phyloP scores from a whole-genome alignment of 2,329 filamentous ascomycete genomes.

The Myriosclerotinia duriaeana region DNA sequence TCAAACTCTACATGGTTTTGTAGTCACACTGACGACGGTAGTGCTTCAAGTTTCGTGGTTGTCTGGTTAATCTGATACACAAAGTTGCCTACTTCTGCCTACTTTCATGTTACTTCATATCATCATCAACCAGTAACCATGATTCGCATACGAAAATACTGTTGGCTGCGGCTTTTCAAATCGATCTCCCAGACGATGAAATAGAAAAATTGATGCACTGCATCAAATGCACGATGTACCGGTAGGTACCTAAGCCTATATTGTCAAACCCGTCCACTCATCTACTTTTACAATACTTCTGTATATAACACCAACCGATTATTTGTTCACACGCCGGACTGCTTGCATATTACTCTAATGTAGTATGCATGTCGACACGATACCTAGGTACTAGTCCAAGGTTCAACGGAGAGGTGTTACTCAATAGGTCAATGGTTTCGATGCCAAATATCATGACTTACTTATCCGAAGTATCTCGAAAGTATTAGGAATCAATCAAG shows the following conservation, averaged over 20 bases:
- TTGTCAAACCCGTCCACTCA: constrained; percentile 5
- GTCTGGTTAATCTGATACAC: constrained; percentile 16
- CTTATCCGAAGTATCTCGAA: not conserved
- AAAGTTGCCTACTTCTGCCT: constrained; percentile 13
- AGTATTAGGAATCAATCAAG: not conserved
- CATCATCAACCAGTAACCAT: not conserved
- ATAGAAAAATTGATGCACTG: constrained; percentile 14
- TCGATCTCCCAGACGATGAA: constrained; percentile 9
- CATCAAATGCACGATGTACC: constrained; percentile 18
- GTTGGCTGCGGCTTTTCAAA: constrained; percentile 13
- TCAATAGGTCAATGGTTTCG: constrained; percentile 11
- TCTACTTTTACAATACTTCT: constrained; percentile 13
- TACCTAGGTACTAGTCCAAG: constrained; percentile 6
- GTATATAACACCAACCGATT: constrained; percentile 16
- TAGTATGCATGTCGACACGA: constrained; percentile 15
- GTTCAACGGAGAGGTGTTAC: not conserved
- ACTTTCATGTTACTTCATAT: constrained; percentile 16
- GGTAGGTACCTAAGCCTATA: not conserved
- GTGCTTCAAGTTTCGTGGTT: constrained; percentile 13
- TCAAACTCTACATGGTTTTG: constrained; percentile 16
- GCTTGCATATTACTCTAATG: constrained; percentile 1
- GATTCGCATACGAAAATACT: constrained; percentile 1
- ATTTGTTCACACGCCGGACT: constrained; percentile 14
- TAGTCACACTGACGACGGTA: constrained; percentile 15
- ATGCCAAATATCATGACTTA: not conserved